These are phyloP conservation scores for Paramecium tetraurelia DNA, from an alignment of 73 alveolate genomes.

Conservation along the genomic window DNA sequence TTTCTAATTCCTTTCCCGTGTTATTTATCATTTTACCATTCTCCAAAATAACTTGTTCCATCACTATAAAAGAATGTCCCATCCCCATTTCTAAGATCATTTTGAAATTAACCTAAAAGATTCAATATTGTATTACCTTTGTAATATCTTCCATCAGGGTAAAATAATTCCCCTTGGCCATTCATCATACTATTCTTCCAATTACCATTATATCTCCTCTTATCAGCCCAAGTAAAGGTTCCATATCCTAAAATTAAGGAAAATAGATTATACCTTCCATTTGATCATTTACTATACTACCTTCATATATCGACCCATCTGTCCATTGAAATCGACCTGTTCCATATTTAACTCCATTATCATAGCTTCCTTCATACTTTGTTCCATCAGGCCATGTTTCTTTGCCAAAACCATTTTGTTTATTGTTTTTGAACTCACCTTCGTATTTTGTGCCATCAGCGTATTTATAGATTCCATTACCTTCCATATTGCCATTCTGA, in stretches of 20 bases:
- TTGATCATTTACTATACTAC: not conserved
- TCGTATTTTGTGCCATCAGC: conserved; percentile 60
- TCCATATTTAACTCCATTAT: conserved; percentile 45
- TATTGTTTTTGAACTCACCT: conserved; percentile 44
- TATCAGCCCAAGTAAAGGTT: conserved; percentile 57
- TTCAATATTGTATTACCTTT: conserved; percentile 61
- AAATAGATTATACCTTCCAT: not conserved
- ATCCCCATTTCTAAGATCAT: conserved; percentile 60
- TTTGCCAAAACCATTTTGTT: conserved; percentile 41
- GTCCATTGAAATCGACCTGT: conserved; percentile 65
- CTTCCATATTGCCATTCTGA: conserved; percentile 67
- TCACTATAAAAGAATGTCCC: conserved; percentile 46
- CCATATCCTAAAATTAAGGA: not conserved
- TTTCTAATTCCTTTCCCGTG: conserved; percentile 51
- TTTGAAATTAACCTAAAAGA: conserved; percentile 46
- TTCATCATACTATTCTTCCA: conserved; percentile 69
- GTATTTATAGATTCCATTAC: conserved; percentile 64
- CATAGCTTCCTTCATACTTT: conserved; percentile 33
- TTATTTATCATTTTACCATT: conserved; percentile 53
- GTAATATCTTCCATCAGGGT: conserved; percentile 63
- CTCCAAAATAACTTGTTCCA: conserved; percentile 61
- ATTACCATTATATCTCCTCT: conserved; percentile 57
- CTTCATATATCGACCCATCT: conserved; percentile 70
- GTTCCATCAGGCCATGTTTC: conserved; percentile 57
- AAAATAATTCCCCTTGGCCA: conserved; percentile 60